Base-by-base conservation (phyloP, 257 asterid species). In the Solanum rostratum region DNA sequence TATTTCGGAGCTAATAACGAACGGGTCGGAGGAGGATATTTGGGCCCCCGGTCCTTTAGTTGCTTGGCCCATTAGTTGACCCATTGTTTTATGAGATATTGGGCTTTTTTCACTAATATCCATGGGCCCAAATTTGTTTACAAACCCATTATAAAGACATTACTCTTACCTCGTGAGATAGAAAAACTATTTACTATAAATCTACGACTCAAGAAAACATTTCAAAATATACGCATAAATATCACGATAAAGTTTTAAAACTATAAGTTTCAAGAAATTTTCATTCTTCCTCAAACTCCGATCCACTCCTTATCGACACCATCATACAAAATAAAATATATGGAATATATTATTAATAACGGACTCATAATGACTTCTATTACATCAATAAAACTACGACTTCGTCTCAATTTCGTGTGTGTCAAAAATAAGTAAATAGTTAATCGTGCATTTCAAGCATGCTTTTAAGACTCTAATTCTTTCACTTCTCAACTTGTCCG, bases 171-270 rank as follows among this genome's bases (percentile, higher is more conserved):
- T 24, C 1, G 27, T 60, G 69, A 60, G 19, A 9, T 24, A 22
- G 18, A 60, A 8, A 0, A 2, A 12, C 13, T 62, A 12, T 24
- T 22, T 0, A 24, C 1, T 37, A 0, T 24, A 5, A 19, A 62
- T 0, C 1, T 24, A 1, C 0, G 5, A 62, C 0, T 62, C 7
- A 62, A 62, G 2, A 24, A 62, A 24, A 12, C 0, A 0, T 5
- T 60, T 60, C 4, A 22, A 22, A 60, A 60, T 20, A 57, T 57
- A 54, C 20, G 1, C 24, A 55, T 55, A 7, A 19, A 54, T 19
- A 22, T 46, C 52, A 43, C 13, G 18, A 13, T 3, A 50, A 33
- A 33, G 1, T 12, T 50, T 13, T 50, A 59, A n/a, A n/a, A 59
- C 22, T 59, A 0, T 59, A 59, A 20, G 14, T 57, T 55, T 55